Base-by-base conservation (phyloP, 805 yeast genomes). In the Metahyphopichia silvanorum region DNA sequence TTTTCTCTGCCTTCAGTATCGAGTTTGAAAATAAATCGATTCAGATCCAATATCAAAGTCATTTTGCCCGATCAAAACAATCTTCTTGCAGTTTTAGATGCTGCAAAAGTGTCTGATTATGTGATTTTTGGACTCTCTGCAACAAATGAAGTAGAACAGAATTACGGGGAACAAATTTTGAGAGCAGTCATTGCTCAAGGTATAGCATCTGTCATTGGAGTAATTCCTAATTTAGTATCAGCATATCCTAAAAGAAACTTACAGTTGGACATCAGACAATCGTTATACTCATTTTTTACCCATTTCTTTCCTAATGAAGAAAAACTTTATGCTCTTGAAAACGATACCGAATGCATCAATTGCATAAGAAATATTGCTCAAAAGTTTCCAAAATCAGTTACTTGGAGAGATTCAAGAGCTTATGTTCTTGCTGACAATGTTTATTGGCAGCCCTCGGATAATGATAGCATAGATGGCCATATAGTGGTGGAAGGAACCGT, bases 401-500 rank as follows among this genome's bases (percentile, higher is more conserved):
- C 76, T 16, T 93, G 98, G 98, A 80, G 98, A 62, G 97, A 91
- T 47, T 63, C 79, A n/a, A 71, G 98, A 52, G 91, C 96, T 6
- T 93, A 88, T 62, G 33, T 93, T 33, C 71, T 93, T 7, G 89
- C 94, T 2, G 94, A 88, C 44, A 50, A 59, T 4, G 68, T 84
- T 1, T 44, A 55, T 15, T 74, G 74, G 67, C 55, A 62, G 12
- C 48, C 59, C 4, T 36, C 43, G 8, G 47, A 51, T 19, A 34
- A 43, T 35, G 23, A 48, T 43, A 34, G 63, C 18, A 25, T 36
- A 13, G 60, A 59, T 19, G 69, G 70, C 3, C 41, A 51, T 5
- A 53, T 88, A 23, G 74, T 75, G 5, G 73, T 93, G 5, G 82
- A 80, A 52, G 99, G 98, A 31, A 74, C 78, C 4, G 87, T 86